phyloP scores from a whole-genome alignment of 805 yeast genomes.

The Grigorovia jiainica region DNA sequence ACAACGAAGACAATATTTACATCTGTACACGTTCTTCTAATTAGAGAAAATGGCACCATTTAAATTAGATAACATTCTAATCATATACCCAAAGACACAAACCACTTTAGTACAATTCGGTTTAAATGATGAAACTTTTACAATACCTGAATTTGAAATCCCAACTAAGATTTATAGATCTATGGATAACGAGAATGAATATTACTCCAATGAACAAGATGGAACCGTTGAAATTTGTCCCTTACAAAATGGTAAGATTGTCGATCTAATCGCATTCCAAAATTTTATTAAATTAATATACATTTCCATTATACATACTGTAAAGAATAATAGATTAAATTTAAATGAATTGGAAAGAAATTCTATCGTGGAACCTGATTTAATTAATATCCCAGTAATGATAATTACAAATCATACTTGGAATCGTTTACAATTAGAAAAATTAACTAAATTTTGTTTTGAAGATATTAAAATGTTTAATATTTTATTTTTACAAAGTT shows the following conservation, averaged over 20 bases:
- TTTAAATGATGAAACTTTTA: conserved; percentile 46
- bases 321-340: conserved; percentile 5
- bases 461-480: conserved; percentile 67
- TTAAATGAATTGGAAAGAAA: too few relatives aligned
- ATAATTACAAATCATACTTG: conserved; percentile 59
- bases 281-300: conserved; percentile 42
- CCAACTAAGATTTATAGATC: conserved; percentile 68
- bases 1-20: too few relatives aligned
- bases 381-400: conserved; percentile 54
- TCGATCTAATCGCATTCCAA: conserved; percentile 59
- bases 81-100: conserved; percentile 73
- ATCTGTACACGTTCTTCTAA: background rate
- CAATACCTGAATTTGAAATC: conserved; percentile 65
- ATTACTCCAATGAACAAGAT: conserved; percentile 18
- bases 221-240: conserved; percentile 44
- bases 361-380: conserved; percentile 16
- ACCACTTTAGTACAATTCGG: conserved; percentile 74
- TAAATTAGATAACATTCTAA: conserved; percentile 28
- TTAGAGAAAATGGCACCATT: conserved; percentile 20
- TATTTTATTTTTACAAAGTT: conserved; percentile 56
- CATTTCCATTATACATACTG: conserved; percentile 34
- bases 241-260: conserved; percentile 53
- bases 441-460: conserved; percentile 62
- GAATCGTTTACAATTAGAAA: conserved; percentile 60
- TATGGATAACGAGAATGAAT: conserved; percentile 23